phyloP scores from a whole-genome alignment of 139 green algal species.

The Chlamydomonas asymmetrica region DNA sequence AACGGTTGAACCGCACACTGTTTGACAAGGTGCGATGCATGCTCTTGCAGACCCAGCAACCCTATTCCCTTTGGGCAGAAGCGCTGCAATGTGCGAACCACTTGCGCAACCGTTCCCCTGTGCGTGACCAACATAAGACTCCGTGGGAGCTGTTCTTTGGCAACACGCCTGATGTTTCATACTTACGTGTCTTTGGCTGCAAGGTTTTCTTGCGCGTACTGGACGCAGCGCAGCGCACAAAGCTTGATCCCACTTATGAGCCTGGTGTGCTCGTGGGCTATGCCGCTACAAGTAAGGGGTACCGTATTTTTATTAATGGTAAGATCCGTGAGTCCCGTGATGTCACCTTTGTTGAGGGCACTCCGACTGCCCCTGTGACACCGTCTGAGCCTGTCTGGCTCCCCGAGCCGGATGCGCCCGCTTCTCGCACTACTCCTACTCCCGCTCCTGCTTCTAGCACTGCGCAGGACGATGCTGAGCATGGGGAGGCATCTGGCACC shows the following conservation, averaged over 20 bases:
- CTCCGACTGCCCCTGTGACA: too few relatives aligned
- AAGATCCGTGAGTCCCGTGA: too few relatives aligned
- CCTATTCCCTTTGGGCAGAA: neutral
- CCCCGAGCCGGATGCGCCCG: too few relatives aligned
- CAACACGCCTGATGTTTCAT: neutral
- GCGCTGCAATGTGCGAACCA: neutral
- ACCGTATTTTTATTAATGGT: too few relatives aligned
- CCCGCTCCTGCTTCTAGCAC: too few relatives aligned
- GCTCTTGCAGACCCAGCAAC: neutral
- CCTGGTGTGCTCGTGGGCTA: neutral
- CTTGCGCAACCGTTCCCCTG: neutral
- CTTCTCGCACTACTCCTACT: too few relatives aligned
- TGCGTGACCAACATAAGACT: neutral
- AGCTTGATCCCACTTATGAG: neutral
- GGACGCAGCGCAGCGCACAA: neutral
- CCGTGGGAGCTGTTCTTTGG: neutral
- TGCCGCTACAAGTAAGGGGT: too few relatives aligned
- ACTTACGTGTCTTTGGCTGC: neutral
- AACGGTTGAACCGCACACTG: slow-evolving; percentile 33
- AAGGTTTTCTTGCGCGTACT: neutral
- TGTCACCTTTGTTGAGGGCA: too few relatives aligned
- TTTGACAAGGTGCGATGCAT: slow-evolving; percentile 5
- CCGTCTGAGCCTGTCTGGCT: too few relatives aligned
- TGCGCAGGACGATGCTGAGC: too few relatives aligned
- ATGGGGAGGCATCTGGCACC: too few relatives aligned